phyloP scores from a whole-genome alignment of 352 stramenopile species.

The Globisporangium camurandrum region DNA sequence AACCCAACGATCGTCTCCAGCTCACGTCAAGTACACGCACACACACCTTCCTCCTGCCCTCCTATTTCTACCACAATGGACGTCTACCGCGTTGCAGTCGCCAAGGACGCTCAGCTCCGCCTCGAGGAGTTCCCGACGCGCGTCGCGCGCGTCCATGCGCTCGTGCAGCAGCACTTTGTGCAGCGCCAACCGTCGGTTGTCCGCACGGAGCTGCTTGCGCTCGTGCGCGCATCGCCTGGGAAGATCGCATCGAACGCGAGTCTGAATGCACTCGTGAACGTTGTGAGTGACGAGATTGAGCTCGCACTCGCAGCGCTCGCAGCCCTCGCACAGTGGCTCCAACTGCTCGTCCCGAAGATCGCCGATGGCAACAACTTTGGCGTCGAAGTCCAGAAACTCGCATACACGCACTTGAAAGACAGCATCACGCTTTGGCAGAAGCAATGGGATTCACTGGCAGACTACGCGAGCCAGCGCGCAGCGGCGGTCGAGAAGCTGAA shows the following conservation, averaged over 20 bases:
- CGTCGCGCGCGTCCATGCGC: slow-evolving; percentile 29
- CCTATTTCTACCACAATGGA: slow-evolving; percentile 24
- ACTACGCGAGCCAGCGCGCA: slow-evolving; percentile 62
- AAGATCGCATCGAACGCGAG: slow-evolving; percentile 30
- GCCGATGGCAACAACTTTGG: slow-evolving; percentile 86
- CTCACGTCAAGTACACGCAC: not conserved
- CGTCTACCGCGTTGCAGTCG: slow-evolving; percentile 36
- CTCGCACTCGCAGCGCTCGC: slow-evolving; percentile 34
- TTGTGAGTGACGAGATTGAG: slow-evolving; percentile 52
- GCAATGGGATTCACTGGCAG: slow-evolving; percentile 57
- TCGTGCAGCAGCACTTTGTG: slow-evolving; percentile 37
- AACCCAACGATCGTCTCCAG: not conserved
- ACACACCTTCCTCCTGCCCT: not conserved
- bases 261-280: slow-evolving; percentile 28
- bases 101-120: slow-evolving; percentile 26
- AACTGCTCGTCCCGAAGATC: slow-evolving; percentile 66
- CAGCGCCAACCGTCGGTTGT: slow-evolving; percentile 35
- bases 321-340: slow-evolving; percentile 63
- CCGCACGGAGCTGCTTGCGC: slow-evolving; percentile 26
- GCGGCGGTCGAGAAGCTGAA: slow-evolving; percentile 68
- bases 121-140: slow-evolving; percentile 44
- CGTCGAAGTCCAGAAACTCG: slow-evolving; percentile 80
- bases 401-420: slow-evolving; percentile 62
- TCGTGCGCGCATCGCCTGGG: slow-evolving; percentile 20
- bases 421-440: slow-evolving; percentile 63